A percentile compares a stretch with the other conserved stretches of the same genome.
phyloP scores from a whole-genome alignment of 768 basidiomycete species.

The Pisolithus albus region DNA sequence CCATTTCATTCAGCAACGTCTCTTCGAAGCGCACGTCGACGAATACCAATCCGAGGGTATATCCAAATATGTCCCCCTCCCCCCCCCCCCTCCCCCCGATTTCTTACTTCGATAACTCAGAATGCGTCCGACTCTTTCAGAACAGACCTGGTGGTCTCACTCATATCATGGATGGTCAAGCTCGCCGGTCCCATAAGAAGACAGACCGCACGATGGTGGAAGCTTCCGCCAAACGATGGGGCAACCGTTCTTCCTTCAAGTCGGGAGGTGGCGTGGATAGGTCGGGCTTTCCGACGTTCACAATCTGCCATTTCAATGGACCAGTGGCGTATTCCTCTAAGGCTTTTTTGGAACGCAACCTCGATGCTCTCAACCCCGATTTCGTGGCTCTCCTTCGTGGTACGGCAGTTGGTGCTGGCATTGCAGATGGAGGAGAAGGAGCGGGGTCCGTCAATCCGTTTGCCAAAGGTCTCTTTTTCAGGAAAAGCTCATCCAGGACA shows the following conservation, averaged over 20 bases:
- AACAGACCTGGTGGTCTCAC: conserved; percentile 86
- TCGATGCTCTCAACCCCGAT: conserved; percentile 87
- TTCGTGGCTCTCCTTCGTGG: conserved; percentile 88
- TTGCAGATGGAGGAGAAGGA: conserved; percentile 49
- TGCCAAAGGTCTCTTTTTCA: conserved; percentile 83
- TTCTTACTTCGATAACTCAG: conserved; percentile 85
- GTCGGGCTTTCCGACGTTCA: conserved; percentile 80
- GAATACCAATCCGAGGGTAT: conserved; percentile 86
- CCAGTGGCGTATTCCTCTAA: conserved; percentile 90
- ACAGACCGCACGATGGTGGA: conserved; percentile 93
- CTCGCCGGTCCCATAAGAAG: conserved; percentile 79
- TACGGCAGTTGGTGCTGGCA: conserved; percentile 15
- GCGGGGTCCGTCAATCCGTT: conserved; percentile 86
- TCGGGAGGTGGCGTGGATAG: conserved; percentile 59
- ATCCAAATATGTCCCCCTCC: conserved; percentile 55
- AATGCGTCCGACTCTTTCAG: conserved; percentile 81
- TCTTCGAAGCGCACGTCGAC: conserved; percentile 75
- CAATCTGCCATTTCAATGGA: conserved; percentile 86
- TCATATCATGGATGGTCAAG: conserved; percentile 97
- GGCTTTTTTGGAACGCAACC: conserved; percentile 81
- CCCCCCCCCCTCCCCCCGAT: no score
- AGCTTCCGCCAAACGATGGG: conserved; percentile 91
- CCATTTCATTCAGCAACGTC: conserved; percentile 66
- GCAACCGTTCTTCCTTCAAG: conserved; percentile 89
- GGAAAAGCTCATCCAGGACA: conserved; percentile 91